Evolutionary conservation across 1,139 yeast genomes (phyloP), one percentile per base, ranked within the genome.

Genomic region (Blastobotrys arbuscula): DNA sequence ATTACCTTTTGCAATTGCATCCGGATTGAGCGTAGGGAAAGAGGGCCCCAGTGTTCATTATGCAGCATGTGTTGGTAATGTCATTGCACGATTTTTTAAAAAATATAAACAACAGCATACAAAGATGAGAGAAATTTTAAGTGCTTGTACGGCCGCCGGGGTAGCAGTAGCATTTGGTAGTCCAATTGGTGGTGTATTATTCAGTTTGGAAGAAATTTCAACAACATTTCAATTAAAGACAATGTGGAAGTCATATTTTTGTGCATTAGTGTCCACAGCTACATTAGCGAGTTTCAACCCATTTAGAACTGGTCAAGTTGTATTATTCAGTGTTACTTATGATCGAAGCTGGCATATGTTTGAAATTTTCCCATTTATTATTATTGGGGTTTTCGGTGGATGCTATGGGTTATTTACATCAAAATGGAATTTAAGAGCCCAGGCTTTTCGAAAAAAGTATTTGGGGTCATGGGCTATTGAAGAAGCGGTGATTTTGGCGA

Each of bases 151-250:
- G 1, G 96, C 96, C 1, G 88, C 95, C 1, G 97, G 97, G 13
- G 92, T 90, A 9, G 88, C 96, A 0, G 92, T 87, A 6, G 97
- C 97, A 0, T 90, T 90, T 67, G 90, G 89, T 52, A 84, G 96
- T 0, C 97, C 97, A 1, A 86, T 90, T 55, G 97, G 97, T 16
- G 97, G 97, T 2, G 95, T 90, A 1, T 67, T 90, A 23, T 90
- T 90, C 65, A 87, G 90, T 1, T 73, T 85, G 47, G 95, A 86
- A 62, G 95, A 86, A 58, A 85, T 86, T 36, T 75, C 88, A 0
- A 73, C 83, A 19, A 77, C 76, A 9, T 85, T 88, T 63, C 86
- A 82, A 58, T 69, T 89, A 26, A 76, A 85, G 10, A 85, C 96
- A 1, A 77, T 94, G 65, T 87, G 96, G 95, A 84, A 88, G 59